phyloP scores from a whole-genome alignment of 78 protist species.

The Dictyostelium intermedium region DNA sequence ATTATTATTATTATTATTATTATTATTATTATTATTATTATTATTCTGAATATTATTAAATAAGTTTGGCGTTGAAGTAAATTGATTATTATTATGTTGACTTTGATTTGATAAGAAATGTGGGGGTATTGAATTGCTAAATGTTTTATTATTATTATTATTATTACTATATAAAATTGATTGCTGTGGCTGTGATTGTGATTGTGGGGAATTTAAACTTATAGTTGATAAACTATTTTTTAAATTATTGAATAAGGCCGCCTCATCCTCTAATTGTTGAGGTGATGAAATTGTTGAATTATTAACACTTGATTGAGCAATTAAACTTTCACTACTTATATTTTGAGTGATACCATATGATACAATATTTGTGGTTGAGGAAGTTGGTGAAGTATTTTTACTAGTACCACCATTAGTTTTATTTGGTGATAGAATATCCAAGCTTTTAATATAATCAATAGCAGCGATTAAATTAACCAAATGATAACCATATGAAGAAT shows the following conservation, averaged over 20 bases:
- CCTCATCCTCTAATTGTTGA: background rate
- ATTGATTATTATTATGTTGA: background rate
- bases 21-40: background rate
- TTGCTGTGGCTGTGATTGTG: background rate
- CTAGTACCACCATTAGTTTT: background rate
- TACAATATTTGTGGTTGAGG: background rate
- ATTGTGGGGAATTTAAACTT: background rate
- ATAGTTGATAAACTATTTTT: background rate
- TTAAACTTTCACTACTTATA: background rate
- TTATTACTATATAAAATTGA: background rate
- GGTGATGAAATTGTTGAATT: background rate
- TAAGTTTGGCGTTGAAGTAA: slow-evolving; percentile 31
- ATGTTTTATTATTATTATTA: background rate
- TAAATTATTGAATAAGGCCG: background rate
- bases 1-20: background rate
- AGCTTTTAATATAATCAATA: slow-evolving; percentile 33
- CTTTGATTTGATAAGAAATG: background rate
- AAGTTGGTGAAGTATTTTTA: background rate
- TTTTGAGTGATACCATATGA: background rate
- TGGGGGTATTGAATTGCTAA: background rate
- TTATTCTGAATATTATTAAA: background rate
- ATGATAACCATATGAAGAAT: slow-evolving; percentile 45
- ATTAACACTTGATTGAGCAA: background rate
- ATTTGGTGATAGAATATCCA: background rate
- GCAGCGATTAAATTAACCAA: slow-evolving; percentile 55